A percentile compares a stretch with the other conserved stretches of the same genome.
Evolutionary conservation across 345 rosid genomes (phyloP).

Genomic region (Populus euphratica): DNA sequence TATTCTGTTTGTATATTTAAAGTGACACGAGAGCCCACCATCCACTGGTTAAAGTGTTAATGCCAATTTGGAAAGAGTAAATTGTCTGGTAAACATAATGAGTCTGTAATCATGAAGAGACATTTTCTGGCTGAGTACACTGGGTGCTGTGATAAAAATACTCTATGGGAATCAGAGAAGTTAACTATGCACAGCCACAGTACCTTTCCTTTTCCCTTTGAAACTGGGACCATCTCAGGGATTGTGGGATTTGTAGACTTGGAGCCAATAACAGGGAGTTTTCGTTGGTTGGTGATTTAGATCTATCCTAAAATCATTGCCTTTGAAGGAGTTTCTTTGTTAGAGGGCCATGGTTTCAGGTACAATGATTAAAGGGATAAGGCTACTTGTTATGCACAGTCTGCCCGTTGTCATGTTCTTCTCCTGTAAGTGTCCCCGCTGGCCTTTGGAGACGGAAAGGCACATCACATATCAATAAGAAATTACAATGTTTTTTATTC

Average conservation of each 20-base stretch:
- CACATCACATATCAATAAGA: background rate
- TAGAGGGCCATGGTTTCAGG: slow-evolving; percentile 8
- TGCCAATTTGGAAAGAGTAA: background rate
- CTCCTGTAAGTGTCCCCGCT: slow-evolving; percentile 9
- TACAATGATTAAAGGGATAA: slow-evolving; percentile 35
- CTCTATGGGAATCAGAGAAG: background rate
- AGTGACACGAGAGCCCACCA: background rate
- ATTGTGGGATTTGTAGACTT: slow-evolving; percentile 3
- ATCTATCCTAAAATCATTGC: slow-evolving; percentile 23
- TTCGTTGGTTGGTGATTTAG: slow-evolving; percentile 31
- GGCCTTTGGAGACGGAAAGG: slow-evolving; percentile 24
- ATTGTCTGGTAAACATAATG: background rate
- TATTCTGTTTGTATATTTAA: background rate
- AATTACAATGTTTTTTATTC: background rate
- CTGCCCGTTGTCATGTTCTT: slow-evolving; percentile 19
- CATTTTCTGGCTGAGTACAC: background rate
- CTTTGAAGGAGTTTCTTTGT: slow-evolving; percentile 17
- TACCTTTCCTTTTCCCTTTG: background rate
- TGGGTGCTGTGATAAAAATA: background rate
- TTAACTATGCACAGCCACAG: background rate
- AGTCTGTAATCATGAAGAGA: background rate
- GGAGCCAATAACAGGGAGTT: slow-evolving; percentile 12
- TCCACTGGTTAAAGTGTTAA: background rate
- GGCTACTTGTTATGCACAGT: slow-evolving; percentile 7
- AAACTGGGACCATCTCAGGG: slow-evolving; percentile 2